phyloP scores from a whole-genome alignment of 2,329 filamentous ascomycete genomes.

The Davidsoniella australis region DNA sequence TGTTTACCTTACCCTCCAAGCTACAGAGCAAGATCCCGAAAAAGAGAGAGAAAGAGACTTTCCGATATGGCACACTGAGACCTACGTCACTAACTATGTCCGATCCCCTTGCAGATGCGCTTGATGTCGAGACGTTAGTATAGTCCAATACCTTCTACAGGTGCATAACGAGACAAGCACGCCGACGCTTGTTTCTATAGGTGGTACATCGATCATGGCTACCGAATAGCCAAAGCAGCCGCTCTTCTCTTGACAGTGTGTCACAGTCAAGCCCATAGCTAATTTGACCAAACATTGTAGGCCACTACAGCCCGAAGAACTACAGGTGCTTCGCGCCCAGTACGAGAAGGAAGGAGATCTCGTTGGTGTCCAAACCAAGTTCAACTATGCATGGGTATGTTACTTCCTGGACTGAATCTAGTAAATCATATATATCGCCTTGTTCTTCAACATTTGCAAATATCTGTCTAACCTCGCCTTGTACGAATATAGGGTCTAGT shows the following conservation, averaged over 20 bases:
- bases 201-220: background rate
- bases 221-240: background rate
- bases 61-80: background rate
- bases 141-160: background rate
- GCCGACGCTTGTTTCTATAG: background rate
- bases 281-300: slow-evolving; percentile 25
- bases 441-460: background rate
- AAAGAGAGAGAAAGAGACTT: no score
- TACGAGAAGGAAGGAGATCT: slow-evolving; percentile 97
- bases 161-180: no score
- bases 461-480: slow-evolving; percentile 7
- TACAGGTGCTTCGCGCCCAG: slow-evolving; percentile 80
- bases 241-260: no score
- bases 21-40: no score
- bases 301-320: slow-evolving; percentile 77
- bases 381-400: slow-evolving; percentile 96
- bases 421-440: background rate
- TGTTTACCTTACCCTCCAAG: no score
- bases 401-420: background rate
- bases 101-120: slow-evolving; percentile 51
- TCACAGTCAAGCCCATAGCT: no score
- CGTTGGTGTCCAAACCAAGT: slow-evolving; percentile 94
- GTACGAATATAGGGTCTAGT: slow-evolving; percentile 56
- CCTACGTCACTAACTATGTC: slow-evolving; percentile 1
- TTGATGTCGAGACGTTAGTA: slow-evolving; percentile 82